These are phyloP conservation scores for Chlamydomonas reinhardtii DNA, from an alignment of 163 green algal species.

Conservation along the genomic window DNA sequence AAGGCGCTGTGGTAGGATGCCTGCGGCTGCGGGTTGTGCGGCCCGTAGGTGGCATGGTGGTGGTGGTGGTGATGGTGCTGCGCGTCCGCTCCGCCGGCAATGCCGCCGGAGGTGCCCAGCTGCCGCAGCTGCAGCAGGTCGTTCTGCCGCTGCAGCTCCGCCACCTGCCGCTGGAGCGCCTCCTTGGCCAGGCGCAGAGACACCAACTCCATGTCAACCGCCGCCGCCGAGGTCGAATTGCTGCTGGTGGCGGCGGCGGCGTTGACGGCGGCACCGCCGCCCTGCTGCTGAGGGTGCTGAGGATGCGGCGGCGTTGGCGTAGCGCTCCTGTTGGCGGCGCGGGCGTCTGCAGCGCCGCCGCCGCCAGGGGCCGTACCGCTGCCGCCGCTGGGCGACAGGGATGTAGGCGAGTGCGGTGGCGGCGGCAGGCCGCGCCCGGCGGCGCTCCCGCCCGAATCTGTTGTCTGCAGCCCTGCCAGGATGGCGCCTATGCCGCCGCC, in stretches of 20 bases:
- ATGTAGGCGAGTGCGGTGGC: no score
- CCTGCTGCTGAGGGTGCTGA: neutral
- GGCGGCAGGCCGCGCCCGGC: no score
- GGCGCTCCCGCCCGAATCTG: no score
- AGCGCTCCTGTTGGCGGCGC: no score
- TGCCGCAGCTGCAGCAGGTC: conserved; percentile 47
- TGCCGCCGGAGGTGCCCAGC: conserved; percentile 2
- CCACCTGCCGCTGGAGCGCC: conserved; percentile 10
- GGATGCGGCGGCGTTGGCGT: no score
- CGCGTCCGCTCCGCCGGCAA: neutral
- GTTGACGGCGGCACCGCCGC: neutral
- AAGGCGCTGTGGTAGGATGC: no score
- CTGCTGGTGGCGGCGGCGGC: neutral
- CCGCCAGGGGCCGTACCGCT: no score
- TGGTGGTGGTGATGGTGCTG: neutral
- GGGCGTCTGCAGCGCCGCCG: no score
- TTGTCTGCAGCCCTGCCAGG: no score
- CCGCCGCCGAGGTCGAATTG: neutral
- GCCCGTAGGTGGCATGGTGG: no score
- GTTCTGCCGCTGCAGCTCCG: conserved; percentile 44
- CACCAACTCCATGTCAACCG: conserved; percentile 13
- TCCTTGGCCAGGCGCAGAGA: conserved; percentile 1
- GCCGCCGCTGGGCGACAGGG: no score
- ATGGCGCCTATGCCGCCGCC: no score
- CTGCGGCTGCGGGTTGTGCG: neutral